phyloP scores from a whole-genome alignment of 1,139 yeast species.

The Meyerozyma elateridarum region DNA sequence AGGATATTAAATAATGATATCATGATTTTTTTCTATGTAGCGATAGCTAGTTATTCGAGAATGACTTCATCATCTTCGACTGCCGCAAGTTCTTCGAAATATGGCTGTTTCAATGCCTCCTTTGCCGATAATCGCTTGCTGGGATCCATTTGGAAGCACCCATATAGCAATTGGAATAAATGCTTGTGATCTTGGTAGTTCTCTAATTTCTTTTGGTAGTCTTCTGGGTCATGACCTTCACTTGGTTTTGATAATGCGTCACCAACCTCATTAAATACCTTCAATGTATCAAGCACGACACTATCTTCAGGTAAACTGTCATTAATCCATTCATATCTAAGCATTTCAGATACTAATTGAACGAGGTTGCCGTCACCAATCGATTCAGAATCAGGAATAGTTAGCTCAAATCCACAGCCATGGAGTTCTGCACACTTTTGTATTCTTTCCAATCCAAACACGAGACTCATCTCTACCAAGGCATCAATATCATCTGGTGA shows the following conservation, averaged over 20 bases:
- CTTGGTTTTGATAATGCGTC: constrained; percentile 24
- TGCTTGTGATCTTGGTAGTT: constrained; percentile 36
- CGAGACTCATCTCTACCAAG: constrained; percentile 72
- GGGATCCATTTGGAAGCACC: constrained; percentile 56
- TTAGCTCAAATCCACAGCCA: constrained; percentile 82
- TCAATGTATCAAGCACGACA: constrained; percentile 35
- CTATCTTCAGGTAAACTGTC: constrained; percentile 38
- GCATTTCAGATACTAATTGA: constrained; percentile 27
- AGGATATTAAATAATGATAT: neutral
- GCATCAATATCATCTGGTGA: constrained; percentile 94
- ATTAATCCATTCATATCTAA: constrained; percentile 28
- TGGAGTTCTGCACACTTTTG: constrained; percentile 77
- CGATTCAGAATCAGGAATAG: constrained; percentile 19
- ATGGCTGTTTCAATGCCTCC: constrained; percentile 51
- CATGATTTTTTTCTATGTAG: too few relatives aligned
- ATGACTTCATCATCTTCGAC: constrained; percentile 37
- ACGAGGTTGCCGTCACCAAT: constrained; percentile 28
- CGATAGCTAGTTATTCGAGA: too few relatives aligned
- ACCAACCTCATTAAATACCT: constrained; percentile 24
- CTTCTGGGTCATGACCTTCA: constrained; percentile 11
- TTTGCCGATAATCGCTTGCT: constrained; percentile 50
- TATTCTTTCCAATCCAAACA: constrained; percentile 76
- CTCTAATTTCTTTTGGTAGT: constrained; percentile 18
- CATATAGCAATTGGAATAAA: constrained; percentile 50
- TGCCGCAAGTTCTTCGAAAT: constrained; percentile 40